phyloP scores from a whole-genome alignment of 306 rosid genomes.

The Amphicarpaea edgeworthii region DNA sequence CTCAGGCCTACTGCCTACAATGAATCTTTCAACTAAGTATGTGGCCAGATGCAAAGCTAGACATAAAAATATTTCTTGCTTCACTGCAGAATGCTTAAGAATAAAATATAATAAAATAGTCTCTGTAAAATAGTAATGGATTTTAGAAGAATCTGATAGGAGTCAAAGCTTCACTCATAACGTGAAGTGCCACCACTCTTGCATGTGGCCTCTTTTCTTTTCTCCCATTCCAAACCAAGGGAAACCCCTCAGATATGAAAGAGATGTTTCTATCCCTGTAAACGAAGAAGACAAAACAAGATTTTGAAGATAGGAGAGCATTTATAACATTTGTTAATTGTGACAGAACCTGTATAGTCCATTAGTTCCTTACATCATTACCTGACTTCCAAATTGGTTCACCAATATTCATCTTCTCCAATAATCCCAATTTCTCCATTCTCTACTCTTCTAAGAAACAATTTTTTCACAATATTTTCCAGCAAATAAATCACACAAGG shows the following conservation, averaged over 20 bases:
- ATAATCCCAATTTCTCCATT: constrained; percentile 10
- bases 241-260: background rate
- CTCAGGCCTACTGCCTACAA: background rate
- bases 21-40: constrained; percentile 6
- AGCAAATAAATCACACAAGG: background rate
- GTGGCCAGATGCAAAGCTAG: background rate
- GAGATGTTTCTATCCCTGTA: background rate
- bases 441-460: background rate
- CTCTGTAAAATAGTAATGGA: background rate
- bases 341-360: background rate
- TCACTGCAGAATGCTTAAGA: background rate
- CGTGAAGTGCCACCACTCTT: constrained; percentile 9
- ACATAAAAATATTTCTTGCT: background rate
- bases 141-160: background rate
- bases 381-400: background rate
- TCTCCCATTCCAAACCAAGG: constrained; percentile 15
- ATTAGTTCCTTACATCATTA: background rate
- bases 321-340: constrained; percentile 9
- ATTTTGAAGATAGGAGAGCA: background rate
- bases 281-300: background rate
- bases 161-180: background rate
- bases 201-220: constrained; percentile 14
- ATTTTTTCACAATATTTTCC: background rate
- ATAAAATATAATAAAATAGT: constrained; percentile 2
- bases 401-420: background rate